Evolutionary conservation across 202 grass and related monocot genomes (phyloP).

Genomic region (Thinopyrum obtusiflorum): DNA sequence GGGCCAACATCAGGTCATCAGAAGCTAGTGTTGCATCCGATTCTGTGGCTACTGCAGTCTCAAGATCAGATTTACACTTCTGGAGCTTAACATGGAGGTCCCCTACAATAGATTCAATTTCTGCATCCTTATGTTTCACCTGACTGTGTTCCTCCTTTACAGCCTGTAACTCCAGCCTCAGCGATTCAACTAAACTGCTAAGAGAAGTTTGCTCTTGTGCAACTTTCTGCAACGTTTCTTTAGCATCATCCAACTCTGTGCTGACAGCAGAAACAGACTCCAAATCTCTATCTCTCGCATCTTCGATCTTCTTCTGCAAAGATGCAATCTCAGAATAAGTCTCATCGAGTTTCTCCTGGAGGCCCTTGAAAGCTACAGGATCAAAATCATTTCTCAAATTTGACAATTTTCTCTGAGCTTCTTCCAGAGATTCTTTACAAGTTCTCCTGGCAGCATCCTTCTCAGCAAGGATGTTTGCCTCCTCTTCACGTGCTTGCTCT

Average conservation of each 20-base stretch:
- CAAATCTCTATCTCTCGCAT: slow-evolving; percentile 41
- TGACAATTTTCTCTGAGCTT: slow-evolving; percentile 44
- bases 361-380: slow-evolving; percentile 36
- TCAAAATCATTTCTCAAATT: slow-evolving; percentile 56
- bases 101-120: slow-evolving; percentile 58
- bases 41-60: slow-evolving; percentile 50
- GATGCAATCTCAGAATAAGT: slow-evolving; percentile 45
- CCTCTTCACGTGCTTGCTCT: slow-evolving; percentile 57
- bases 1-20: slow-evolving; percentile 56
- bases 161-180: slow-evolving; percentile 55
- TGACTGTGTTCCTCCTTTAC: slow-evolving; percentile 63
- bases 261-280: slow-evolving; percentile 46
- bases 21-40: slow-evolving; percentile 53
- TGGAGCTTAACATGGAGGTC: slow-evolving; percentile 71
- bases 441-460: slow-evolving; percentile 47
- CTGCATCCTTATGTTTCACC: slow-evolving; percentile 60
- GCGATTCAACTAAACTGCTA: slow-evolving; percentile 47
- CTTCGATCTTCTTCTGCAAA: slow-evolving; percentile 60
- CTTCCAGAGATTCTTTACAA: slow-evolving; percentile 50
- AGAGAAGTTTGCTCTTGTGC: slow-evolving; percentile 54
- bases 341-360: slow-evolving; percentile 47
- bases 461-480: slow-evolving; percentile 41
- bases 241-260: slow-evolving; percentile 60
- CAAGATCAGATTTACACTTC: slow-evolving; percentile 72
- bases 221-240: slow-evolving; percentile 52